These are phyloP conservation scores for Xylariaceae sp. DNA, from an alignment of 2,329 filamentous ascomycete species.

Conservation along the genomic window DNA sequence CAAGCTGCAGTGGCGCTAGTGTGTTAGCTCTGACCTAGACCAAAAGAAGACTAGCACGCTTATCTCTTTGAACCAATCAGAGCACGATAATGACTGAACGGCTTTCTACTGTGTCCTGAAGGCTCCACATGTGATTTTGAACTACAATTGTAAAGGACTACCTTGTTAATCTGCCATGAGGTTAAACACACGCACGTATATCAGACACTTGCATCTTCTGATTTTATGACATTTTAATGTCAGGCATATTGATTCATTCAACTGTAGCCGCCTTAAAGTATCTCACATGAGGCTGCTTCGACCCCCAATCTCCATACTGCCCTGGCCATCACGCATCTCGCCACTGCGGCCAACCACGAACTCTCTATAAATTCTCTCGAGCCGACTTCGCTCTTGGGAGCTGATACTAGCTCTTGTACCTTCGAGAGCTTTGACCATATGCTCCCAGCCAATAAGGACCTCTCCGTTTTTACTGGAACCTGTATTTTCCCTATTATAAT, in stretches of 20 bases:
- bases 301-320: slow-evolving; percentile 86
- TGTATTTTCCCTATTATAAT: slow-evolving; percentile 27
- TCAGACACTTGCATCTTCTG: too few relatives aligned
- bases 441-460: slow-evolving; percentile 78
- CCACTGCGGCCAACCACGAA: slow-evolving; percentile 91
- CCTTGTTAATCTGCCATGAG: too few relatives aligned
- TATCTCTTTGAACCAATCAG: slow-evolving; percentile 7
- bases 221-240: too few relatives aligned
- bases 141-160: too few relatives aligned
- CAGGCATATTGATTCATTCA: background rate
- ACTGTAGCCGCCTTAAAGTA: background rate
- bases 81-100: too few relatives aligned
- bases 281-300: slow-evolving; percentile 88
- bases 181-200: too few relatives aligned
- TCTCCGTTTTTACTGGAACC: slow-evolving; percentile 50
- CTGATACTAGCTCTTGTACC: slow-evolving; percentile 81
- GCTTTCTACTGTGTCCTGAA: too few relatives aligned
- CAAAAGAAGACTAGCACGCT: slow-evolving; percentile 5
- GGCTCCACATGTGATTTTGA: too few relatives aligned
- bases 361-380: slow-evolving; percentile 82
- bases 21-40: slow-evolving; percentile 9
- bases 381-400: slow-evolving; percentile 65
- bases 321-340: slow-evolving; percentile 92
- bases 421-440: slow-evolving; percentile 72
- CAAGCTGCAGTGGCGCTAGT: slow-evolving; percentile 2